phyloP scores from a whole-genome alignment of 2,329 filamentous ascomycete genomes.

The Ascomycota sp. region DNA sequence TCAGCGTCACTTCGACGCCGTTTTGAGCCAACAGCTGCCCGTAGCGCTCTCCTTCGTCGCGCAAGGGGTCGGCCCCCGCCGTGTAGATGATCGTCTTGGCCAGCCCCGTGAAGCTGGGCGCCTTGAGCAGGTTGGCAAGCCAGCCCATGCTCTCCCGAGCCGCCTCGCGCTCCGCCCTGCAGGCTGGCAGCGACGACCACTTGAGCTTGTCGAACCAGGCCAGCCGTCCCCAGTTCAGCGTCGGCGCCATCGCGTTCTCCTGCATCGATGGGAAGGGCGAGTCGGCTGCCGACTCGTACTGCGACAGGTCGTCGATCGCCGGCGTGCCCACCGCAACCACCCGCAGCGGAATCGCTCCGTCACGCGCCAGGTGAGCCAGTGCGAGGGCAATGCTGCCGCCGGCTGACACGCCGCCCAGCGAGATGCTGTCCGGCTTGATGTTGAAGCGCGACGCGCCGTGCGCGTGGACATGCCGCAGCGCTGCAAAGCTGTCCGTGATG shows the following conservation, averaged over 20 bases:
- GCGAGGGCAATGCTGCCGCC: conserved; percentile 19
- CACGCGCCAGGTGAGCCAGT: conserved; percentile 18
- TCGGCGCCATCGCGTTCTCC: conserved; percentile 19
- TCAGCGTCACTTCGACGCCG: conserved; percentile 22
- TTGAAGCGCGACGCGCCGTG: conserved; percentile 15
- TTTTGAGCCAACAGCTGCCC: conserved; percentile 17
- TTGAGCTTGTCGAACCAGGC: conserved; percentile 18
- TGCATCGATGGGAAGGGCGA: conserved; percentile 18
- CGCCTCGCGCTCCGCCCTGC: conserved; percentile 2
- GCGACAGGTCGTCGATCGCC: conserved; percentile 17
- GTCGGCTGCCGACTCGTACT: conserved; percentile 12
- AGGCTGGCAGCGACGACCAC: conserved; percentile 7
- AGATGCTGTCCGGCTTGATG: conserved; percentile 15
- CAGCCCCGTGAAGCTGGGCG: conserved; percentile 12
- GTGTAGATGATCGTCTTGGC: conserved; percentile 19
- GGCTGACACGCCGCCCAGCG: conserved; percentile 22
- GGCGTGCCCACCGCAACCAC: conserved; percentile 18
- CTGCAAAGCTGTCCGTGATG: conserved; percentile 25
- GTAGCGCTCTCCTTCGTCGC: conserved; percentile 27
- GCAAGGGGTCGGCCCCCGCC: conserved; percentile 20
- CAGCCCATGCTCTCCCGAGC: conserved; percentile 6
- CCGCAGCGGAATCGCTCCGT: conserved; percentile 14
- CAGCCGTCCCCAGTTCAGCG: conserved; percentile 20
- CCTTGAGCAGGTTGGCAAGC: conserved; percentile 13
- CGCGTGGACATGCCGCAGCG: conserved; percentile 16